Evolutionary conservation across 2,329 filamentous ascomycete genomes (phyloP), one percentile per base, ranked within the genome.

Genomic region (Trichoderma brevicompactum): DNA sequence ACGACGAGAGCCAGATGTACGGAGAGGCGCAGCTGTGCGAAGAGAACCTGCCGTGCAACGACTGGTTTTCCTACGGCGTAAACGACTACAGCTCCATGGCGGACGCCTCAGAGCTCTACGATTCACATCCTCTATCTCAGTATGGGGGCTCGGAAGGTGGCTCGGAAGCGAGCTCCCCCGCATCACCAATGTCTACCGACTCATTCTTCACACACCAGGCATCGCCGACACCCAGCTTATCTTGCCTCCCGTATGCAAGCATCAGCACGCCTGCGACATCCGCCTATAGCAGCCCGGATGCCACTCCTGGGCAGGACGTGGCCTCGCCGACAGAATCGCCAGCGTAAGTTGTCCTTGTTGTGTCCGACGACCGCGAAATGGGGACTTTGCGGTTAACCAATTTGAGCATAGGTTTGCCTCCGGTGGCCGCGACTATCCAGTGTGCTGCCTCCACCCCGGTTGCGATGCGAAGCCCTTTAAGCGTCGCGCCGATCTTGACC

Each of bases 401-500:
- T 36, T 23, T 61, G 48, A 55, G 38, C 41, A 41, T 48, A 66
- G 65, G 63, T 61, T 52, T 46, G 52, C 66, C 46, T 64, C 69
- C 36, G 34, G 60, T 62, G 70, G 70, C 28, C 72, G 71, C 8
- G 75, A 79, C 67, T 74, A 73, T 66, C 75, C 76, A 48, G 75
- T 78, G 60, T 72, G 69, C 38, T 84, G 82, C 70, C 73, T 78
- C 8, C 68, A 73, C 38, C 72, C 74, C 7, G 76, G 74, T 28
- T 87, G 84, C 75, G 74, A 72, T 36, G 74, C 77, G 36, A 78
- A 78, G 58, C 76, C 78, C 1, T 87, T 86, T 72, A 79, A 79
- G 70, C 80, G 85, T 38, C 78, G 79, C 61, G 84, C 85, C 10
- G 85, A 87, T 72, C 80, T 86, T 9, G 78, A 83, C 56, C 80